Evolutionary conservation across 2,329 filamentous ascomycete genomes (phyloP), one percentile per base, ranked within the genome.

Genomic region (Hymenoscyphus linearis): DNA sequence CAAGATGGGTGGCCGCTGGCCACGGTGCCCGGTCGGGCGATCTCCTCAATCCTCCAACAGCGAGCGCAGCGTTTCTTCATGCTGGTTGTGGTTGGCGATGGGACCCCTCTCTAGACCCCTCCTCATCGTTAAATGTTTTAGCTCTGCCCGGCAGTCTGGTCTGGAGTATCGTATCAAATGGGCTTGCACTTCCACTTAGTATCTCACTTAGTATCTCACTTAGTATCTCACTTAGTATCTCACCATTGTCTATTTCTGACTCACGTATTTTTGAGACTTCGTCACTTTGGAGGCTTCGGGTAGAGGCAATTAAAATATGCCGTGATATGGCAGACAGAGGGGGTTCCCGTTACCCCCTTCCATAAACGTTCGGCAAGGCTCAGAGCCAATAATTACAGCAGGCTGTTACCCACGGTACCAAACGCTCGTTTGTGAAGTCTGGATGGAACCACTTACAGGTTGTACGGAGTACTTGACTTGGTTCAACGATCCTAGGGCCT

Each of bases 21-120:
- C 64, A 65, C 55, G 64, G 63, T 67, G 62, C 63, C 61, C 61
- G 60, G 65, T 62, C 62, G 58, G 63, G 53, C 61, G 65, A 68
- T 67, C 65, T 66, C 14, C 25, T 37, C n/a, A 25, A 53, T 6
- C 47, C 47, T 52, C 22, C 37, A 50, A n/a, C n/a, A n/a, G n/a
- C n/a, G n/a, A n/a, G n/a, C n/a, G 44, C 44, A 50, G n/a, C 44
- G 22, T 47, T 47, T 47, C 40, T 47, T 47, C 40, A 47, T 47
- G 40, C 18, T 47, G 18, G 36, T 40, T 40, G 6, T 47, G 18
- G 36, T 40, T 40, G 37, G 37, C n/a, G 37, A 40, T 40, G 37
- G 26, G 26, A 12, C 26, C 50, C 50, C 52, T 25, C n/a, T 13
- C 18, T 13, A 47, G 26, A 12, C 26, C 50, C 50, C 52, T 25